Conservation (phyloP, 176 grass and related monocot species). For the Paspalum notatum region DNA sequence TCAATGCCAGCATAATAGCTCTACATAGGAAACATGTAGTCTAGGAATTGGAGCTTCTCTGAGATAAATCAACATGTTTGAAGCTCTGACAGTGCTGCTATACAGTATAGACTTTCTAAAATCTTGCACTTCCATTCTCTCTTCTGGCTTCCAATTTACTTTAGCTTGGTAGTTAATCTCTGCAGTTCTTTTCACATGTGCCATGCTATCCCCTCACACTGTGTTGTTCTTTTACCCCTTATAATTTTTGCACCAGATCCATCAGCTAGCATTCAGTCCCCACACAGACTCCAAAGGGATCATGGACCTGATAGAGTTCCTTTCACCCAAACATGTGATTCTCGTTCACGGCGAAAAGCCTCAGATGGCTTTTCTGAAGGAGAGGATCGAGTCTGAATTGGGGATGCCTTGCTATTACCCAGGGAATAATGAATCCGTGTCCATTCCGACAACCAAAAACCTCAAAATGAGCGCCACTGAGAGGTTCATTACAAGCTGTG, state of each 20-base stretch:
- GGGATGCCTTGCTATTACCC: conserved; percentile 59
- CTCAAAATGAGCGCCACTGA: conserved; percentile 69
- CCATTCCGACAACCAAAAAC: conserved; percentile 46
- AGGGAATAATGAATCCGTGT: conserved; percentile 73
- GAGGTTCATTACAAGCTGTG: conserved; percentile 61
- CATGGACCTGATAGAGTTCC: conserved; percentile 87
- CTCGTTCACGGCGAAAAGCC: conserved; percentile 96
- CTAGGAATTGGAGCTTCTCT: not conserved
- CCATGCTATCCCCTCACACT: conserved; percentile 28
- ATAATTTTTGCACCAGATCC: conserved; percentile 57
- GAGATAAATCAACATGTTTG: not conserved
- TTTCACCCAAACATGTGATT: conserved; percentile 84
- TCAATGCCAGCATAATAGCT: not conserved
- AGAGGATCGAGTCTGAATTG: conserved; percentile 76
- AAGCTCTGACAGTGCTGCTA: not conserved
- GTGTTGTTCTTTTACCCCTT: not conserved
- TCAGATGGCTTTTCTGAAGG: conserved; percentile 83
- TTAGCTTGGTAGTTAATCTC: not conserved
- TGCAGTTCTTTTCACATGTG: conserved; percentile 2
- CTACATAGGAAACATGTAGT: not conserved
- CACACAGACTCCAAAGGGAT: conserved; percentile 95
- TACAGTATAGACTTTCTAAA: not conserved
- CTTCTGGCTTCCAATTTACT: not conserved
- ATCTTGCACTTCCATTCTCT: not conserved
- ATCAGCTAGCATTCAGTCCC: conserved; percentile 87